Evolutionary conservation across 441 rosid species (phyloP).

Genomic region (Gossypium trilobum): DNA sequence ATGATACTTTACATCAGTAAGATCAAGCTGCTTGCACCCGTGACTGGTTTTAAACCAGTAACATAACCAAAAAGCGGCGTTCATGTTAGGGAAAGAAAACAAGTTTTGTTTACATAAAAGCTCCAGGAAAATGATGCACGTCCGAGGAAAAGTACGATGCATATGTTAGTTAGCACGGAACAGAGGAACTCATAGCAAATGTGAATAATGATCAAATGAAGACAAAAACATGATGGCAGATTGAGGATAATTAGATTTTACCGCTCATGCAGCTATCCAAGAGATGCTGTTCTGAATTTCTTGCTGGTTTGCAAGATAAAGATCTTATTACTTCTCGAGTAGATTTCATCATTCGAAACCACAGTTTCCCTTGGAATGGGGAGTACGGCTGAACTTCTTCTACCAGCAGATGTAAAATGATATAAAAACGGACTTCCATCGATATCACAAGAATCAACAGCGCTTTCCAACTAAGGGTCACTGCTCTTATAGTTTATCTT

Average conservation of each 20-base stretch:
- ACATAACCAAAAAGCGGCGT: background rate
- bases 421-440: slow-evolving; percentile 19
- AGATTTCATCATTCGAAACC: slow-evolving; percentile 17
- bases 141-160: background rate
- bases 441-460: slow-evolving; percentile 32
- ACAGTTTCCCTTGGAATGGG: slow-evolving; percentile 16
- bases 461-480: slow-evolving; percentile 25
- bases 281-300: slow-evolving; percentile 21
- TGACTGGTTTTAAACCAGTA: background rate
- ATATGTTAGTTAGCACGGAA: background rate
- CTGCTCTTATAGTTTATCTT: slow-evolving; percentile 28
- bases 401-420: slow-evolving; percentile 16
- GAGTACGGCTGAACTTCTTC: slow-evolving; percentile 10
- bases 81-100: background rate
- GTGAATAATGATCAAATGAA: background rate
- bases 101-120: background rate
- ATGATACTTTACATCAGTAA: background rate
- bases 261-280: slow-evolving; percentile 27
- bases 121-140: background rate
- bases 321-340: slow-evolving; percentile 18
- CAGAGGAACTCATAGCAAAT: background rate
- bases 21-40: background rate
- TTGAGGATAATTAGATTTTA: slow-evolving; percentile 21
- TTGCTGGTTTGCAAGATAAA: slow-evolving; percentile 18
- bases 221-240: background rate